Evolutionary conservation across 2,329 filamentous ascomycete species (phyloP), one percentile per base, ranked within the genome.

Genomic region (Penicillium brevicompactum): DNA sequence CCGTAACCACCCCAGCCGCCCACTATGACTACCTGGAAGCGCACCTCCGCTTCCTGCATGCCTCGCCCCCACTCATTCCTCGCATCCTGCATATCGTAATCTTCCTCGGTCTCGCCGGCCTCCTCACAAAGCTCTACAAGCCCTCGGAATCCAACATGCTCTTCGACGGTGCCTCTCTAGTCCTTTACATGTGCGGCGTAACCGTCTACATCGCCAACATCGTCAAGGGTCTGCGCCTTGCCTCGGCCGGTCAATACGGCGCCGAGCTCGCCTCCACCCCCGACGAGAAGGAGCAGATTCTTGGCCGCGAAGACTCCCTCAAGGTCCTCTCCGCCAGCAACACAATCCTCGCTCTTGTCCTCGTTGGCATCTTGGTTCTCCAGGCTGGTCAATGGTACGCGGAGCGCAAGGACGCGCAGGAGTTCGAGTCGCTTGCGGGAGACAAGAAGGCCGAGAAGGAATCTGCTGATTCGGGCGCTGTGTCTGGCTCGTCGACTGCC

Each of bases 351-450:
- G 94, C 93, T 34, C 83, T 99, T 43, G 91, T 99, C 30, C 78
- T 99, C 50, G 87, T 97, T 3, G 94, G 94, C 5, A 90, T 99
- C 9, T 74, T 99, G 62, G 90, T 97, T 32, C 78, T 99, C 69
- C 94, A 99, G 84, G 91, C 91, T 18, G 94, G 94, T 10, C 91
- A 97, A 82, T 97, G 93, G 94, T 99, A 99, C 78, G 94, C 94
- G 24, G 92, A 97, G 83, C 84, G 90, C 71, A 95, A 95, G 78
- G 92, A 97, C 76, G 82, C 83, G 68, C 89, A 92, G 72, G 92
- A 97, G 74, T 81, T 84, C 53, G 85, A 84, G 69, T 83, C 85
- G 70, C 81, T 88, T 42, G 58, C 59, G 16, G 44, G 18, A 7
- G 59, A 47, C 13, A 62, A 62, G 60, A 84, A 87, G 63, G 76